These are phyloP conservation scores for Hylodesmum podocarpum DNA, from an alignment of 306 rosid species.

Conservation along the genomic window DNA sequence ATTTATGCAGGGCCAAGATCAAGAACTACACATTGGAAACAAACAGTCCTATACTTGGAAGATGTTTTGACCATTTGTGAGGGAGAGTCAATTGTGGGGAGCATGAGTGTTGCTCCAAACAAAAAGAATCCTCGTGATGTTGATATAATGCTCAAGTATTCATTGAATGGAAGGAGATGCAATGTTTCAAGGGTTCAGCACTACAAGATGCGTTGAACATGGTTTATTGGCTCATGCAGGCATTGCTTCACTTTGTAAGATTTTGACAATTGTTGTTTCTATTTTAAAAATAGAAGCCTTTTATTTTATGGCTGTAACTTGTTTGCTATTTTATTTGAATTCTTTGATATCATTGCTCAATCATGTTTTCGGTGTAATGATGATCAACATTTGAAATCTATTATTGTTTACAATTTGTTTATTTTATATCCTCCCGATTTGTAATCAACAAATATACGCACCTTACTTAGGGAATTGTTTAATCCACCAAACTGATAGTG, in stretches of 20 bases:
- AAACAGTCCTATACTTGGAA: constrained; percentile 90
- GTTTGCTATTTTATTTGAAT: constrained; percentile 27
- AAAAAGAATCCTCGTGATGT: constrained; percentile 87
- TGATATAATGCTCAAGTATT: constrained; percentile 80
- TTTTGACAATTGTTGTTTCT: constrained; percentile 32
- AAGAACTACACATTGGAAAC: constrained; percentile 92
- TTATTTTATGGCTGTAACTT: constrained; percentile 12
- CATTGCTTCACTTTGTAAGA: constrained; percentile 17
- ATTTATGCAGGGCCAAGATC: constrained; percentile 80
- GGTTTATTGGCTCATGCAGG: neutral
- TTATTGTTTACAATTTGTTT: neutral
- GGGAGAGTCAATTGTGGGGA: constrained; percentile 81
- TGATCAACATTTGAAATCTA: constrained; percentile 36
- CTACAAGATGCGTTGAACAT: constrained; percentile 81
- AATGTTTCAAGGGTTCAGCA: constrained; percentile 61
- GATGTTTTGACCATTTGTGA: constrained; percentile 85
- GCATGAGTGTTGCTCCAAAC: constrained; percentile 79
- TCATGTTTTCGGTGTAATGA: constrained; percentile 29
- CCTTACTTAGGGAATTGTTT: neutral
- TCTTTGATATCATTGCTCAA: constrained; percentile 27
- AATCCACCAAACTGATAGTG: neutral
- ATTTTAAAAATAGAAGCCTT: neutral
- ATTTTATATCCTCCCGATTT: too few relatives aligned
- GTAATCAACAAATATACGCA: too few relatives aligned
- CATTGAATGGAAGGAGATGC: constrained; percentile 71